phyloP scores from a whole-genome alignment of 305 asterid genomes.

The Rubia balearica region DNA sequence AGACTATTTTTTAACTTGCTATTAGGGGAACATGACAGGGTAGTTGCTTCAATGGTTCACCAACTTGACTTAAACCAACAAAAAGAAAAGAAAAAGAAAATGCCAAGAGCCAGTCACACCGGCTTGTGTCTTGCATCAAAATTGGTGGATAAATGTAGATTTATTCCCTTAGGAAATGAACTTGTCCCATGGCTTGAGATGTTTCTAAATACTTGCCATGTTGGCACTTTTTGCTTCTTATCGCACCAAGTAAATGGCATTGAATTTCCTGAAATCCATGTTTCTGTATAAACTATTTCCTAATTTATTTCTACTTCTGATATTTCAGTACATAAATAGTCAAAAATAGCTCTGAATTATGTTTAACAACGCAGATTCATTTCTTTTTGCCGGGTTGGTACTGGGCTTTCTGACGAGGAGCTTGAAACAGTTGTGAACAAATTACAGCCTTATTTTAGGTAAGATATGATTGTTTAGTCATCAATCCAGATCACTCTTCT shows the following conservation, averaged over 20 bases:
- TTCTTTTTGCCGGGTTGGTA: conserved; percentile 96
- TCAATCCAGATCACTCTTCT: not conserved
- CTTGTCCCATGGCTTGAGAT: not conserved
- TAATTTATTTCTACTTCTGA: not conserved
- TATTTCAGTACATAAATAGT: not conserved
- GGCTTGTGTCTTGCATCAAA: not conserved
- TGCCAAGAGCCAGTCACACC: not conserved
- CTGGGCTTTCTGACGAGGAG: conserved; percentile 96
- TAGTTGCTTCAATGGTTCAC: not conserved
- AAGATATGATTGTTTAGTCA: conserved; percentile 7
- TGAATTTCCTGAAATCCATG: not conserved
- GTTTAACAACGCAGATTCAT: conserved; percentile 66
- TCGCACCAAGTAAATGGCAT: not conserved
- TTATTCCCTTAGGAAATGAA: not conserved
- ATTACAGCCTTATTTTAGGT: conserved; percentile 83
- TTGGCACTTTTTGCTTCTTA: not conserved
- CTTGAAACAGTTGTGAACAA: conserved; percentile 62
- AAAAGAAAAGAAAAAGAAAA: too few relatives aligned
- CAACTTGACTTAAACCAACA: too few relatives aligned
- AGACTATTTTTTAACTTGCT: not conserved
- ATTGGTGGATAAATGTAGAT: not conserved
- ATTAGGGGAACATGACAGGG: not conserved
- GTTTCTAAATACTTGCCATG: not conserved
- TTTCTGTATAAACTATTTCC: not conserved
- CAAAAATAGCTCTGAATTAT: conserved; percentile 6